Percentiles rank a stretch among this genome's conserved stretches.
phyloP scores from a whole-genome alignment of 352 stramenopile genomes.

The Discostella stelligera region DNA sequence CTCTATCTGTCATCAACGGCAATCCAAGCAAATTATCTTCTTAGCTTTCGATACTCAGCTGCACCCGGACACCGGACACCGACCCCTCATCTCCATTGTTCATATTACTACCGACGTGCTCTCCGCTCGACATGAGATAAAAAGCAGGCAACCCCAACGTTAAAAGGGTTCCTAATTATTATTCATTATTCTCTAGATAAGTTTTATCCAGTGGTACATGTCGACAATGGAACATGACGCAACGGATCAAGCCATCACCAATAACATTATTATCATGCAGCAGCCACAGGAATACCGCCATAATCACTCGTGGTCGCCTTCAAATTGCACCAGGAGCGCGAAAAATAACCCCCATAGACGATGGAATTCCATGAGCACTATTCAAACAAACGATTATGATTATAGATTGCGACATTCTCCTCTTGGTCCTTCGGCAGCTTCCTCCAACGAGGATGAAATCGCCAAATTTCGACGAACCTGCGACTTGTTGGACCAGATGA shows the following conservation, averaged over 20 bases:
- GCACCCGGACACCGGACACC: too few species aligned
- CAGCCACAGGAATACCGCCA: not conserved
- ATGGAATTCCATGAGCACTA: slow-evolving; percentile 1
- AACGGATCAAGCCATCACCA: not conserved
- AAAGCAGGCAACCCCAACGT: not conserved
- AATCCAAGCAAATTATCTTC: too few species aligned
- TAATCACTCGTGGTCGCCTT: not conserved
- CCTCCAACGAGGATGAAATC: slow-evolving; percentile 7
- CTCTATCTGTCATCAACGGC: too few species aligned
- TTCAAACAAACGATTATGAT: not conserved
- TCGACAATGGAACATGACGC: not conserved
- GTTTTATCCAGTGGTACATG: not conserved
- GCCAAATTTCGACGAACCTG: slow-evolving; percentile 1
- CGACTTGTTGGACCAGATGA: not conserved
- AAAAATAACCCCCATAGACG: not conserved
- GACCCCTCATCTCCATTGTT: too few species aligned
- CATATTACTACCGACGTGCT: too few species aligned
- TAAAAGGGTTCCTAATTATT: not conserved
- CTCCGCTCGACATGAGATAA: not conserved
- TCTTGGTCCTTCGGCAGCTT: not conserved
- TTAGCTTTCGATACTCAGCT: too few species aligned
- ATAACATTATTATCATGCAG: too few species aligned
- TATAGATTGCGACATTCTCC: not conserved
- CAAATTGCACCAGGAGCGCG: not conserved
- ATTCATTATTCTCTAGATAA: not conserved